A percentile compares a stretch with the other conserved stretches of the same genome.
phyloP scores from a whole-genome alignment of 208 protist species.

The Trypanosomatidae sp. region DNA sequence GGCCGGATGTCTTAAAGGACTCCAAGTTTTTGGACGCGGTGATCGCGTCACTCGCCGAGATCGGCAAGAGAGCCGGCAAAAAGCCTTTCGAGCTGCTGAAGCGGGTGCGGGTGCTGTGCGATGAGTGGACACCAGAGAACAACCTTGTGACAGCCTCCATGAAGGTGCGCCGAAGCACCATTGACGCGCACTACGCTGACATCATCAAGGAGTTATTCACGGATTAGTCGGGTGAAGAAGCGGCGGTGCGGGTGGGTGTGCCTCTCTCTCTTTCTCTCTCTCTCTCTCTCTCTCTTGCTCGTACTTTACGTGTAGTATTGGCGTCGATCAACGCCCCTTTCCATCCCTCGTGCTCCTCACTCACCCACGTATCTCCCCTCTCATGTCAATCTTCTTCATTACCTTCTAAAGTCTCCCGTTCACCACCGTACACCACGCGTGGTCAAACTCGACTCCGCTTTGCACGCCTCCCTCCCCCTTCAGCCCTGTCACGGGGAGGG shows the following conservation, averaged over 20 bases:
- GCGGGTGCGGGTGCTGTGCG: slow-evolving; percentile 49
- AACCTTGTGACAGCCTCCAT: slow-evolving; percentile 71
- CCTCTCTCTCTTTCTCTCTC: background rate
- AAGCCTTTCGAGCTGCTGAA: slow-evolving; percentile 75
- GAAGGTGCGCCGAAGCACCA: slow-evolving; percentile 69
- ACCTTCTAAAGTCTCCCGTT: no score
- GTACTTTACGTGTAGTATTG: no score
- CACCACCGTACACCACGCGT: no score
- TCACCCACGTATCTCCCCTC: no score
- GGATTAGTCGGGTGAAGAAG: slow-evolving; percentile 13
- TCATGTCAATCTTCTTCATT: no score
- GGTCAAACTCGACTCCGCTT: no score
- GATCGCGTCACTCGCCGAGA: slow-evolving; percentile 28
- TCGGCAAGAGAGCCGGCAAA: slow-evolving; percentile 44
- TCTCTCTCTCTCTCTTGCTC: background rate
- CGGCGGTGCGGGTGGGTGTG: background rate
- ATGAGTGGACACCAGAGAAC: slow-evolving; percentile 90
- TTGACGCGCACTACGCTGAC: slow-evolving; percentile 63
- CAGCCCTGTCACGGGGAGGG: no score
- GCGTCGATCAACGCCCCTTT: no score
- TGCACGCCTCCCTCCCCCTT: no score
- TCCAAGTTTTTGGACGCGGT: slow-evolving; percentile 36
- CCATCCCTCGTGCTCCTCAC: background rate
- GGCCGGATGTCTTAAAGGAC: slow-evolving; percentile 38
- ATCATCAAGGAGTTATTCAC: slow-evolving; percentile 67